Evolutionary conservation across 345 rosid species (phyloP), one percentile per base, ranked within the genome.

Genomic region (Pugionium dolabratum): DNA sequence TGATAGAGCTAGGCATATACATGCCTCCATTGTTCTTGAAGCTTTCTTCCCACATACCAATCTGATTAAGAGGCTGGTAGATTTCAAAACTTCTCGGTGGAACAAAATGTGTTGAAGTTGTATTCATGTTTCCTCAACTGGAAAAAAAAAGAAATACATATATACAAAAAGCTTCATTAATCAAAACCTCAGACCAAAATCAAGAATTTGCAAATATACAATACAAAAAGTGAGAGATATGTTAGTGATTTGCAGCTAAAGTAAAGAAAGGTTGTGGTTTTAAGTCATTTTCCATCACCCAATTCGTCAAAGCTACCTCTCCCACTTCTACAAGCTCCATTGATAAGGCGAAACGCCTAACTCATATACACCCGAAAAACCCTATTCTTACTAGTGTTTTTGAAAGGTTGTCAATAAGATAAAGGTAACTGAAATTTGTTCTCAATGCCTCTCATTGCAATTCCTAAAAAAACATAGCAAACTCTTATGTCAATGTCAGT

Each of bases 21-120:
- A 81, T 81, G 80, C 73, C 77, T 60, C 79, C 83, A 67, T 78
- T 79, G 51, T 63, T 77, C 72, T 73, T 89, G 62, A 83, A 89
- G 54, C 54, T 83, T 67, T 85, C 97, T 69, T 80, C 96, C 97
- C 99, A 90, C 82, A 85, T 85, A 64, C 91, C 78, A 37, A 88
- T 76, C 70, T 81, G 96, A 76, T 81, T 84, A 48, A 86, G 74
- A 46, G 84, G 79, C 62, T 90, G 92, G 73, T 94, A 88, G 26
- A 88, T 78, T n/a, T 75, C 83, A 80, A 88, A 76, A 78, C 91
- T 78, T 77, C 82, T 82, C 37, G 86, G 66, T 28, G 87, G 69
- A 56, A 90, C 86, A 73, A 90, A 88, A 76, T 88, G 95, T 35
- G 93, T 59, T 5, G 95, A 79, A 3, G 94, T 49, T 53, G 95